Base-by-base conservation (phyloP, 306 rosid species). In the Cucurbita pepo region DNA sequence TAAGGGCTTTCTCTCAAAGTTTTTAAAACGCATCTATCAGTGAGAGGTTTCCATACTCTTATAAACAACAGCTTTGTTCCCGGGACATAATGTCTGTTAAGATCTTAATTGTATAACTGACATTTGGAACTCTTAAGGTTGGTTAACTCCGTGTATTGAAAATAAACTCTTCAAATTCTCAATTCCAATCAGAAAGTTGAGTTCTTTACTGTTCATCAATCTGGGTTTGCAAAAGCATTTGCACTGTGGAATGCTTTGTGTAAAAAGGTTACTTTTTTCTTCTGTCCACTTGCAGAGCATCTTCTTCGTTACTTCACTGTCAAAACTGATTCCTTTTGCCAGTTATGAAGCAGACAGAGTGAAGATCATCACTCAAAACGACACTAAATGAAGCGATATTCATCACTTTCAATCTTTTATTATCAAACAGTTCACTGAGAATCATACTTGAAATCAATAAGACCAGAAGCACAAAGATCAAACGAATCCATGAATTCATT, bases 401-500 rank as follows among this genome's bases (percentile, higher is more conserved):
- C 55, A 66, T 66, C 40, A 67, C 72, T 67, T 67, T 11, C 18
- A 11, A 34, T 67, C 19, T 12, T 67, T 67, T 67, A 67, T 67
- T 67, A 11, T 14, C 19, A 7, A 69, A 69, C 43, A 69, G 50
- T 51, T 61, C 8, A 47, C 43, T 69, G 37, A 45, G n/a, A 64
- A n/a, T 40, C 40, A 38, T 1, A 62, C 69, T 62, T 8, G 7
- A 66, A 19, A 6, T 67, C 57, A 82, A 15, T 78, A 84, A 48
- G 86, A 81, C 88, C 94, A 90, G 82, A 86, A 86, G 72, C 82
- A 80, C 79, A 90, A 82, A 71, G 85, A 76, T 78, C 75, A 75
- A 85, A 86, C 60, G 88, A 73, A 77, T 73, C 84, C 22, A 81
- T 80, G 10, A 85, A 82, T 9, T 85, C 75, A 40, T 85, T 88